Evolutionary conservation across 1,139 yeast species (phyloP).

Genomic region (Kazachstania sp.): DNA sequence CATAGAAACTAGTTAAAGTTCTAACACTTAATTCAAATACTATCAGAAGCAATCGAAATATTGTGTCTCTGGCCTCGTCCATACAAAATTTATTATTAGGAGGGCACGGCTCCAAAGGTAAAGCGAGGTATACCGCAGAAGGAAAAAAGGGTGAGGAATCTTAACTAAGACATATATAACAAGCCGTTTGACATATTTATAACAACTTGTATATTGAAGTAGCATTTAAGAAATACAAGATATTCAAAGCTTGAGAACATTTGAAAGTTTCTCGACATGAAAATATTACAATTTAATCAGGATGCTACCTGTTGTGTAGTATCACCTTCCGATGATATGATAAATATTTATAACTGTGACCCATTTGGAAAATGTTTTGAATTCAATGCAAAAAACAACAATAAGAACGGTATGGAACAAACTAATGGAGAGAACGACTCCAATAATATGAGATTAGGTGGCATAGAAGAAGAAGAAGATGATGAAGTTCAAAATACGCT

Average conservation of each 20-base stretch:
- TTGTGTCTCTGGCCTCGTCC: too few species aligned
- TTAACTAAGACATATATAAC: not conserved
- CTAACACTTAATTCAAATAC: too few species aligned
- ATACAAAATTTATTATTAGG: too few species aligned
- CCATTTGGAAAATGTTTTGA: conserved; percentile 32
- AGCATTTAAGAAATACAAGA: not conserved
- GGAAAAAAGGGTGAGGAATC: not conserved
- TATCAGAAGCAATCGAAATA: too few species aligned
- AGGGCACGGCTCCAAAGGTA: too few species aligned
- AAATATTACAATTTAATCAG: conserved; percentile 27
- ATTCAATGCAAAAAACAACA: conserved; percentile 12
- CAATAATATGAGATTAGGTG: not conserved
- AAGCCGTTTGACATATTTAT: not conserved
- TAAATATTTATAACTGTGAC: conserved; percentile 29
- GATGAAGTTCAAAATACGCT: not conserved
- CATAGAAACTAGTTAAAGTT: too few species aligned
- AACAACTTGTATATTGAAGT: not conserved
- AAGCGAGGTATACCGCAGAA: not conserved
- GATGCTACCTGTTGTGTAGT: conserved; percentile 30
- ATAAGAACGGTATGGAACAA: not conserved
- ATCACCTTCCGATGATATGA: conserved; percentile 13
- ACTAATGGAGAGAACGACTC: not conserved
- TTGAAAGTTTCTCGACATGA: conserved; percentile 11
- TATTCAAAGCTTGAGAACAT: not conserved
- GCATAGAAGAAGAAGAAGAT: not conserved